Base-by-base conservation (phyloP, 148 eudicot genomes). In the Simmondsia chinensis region DNA sequence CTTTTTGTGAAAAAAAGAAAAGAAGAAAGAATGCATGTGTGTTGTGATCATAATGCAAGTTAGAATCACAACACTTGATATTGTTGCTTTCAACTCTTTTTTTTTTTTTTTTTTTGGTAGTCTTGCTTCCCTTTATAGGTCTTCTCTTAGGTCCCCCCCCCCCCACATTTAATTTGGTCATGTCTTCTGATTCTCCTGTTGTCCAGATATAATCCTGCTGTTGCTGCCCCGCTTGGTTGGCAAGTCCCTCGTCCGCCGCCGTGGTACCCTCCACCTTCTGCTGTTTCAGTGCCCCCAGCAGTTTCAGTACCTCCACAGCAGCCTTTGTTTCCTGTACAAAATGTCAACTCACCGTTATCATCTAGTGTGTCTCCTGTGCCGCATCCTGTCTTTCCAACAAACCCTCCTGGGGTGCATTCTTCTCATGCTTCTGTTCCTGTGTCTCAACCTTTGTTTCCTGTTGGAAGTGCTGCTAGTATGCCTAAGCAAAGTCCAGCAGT, bases 361-460 rank as follows among this genome's bases (percentile, higher is more conserved):
- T 38, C 85, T 10, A 20, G 64, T 40, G 59, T 39, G 27, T 54
- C 82, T 30, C 74, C 83, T 16, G 66, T 58, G 49, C 42, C 75
- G 23, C 96, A 71, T 57, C 65, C 87, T 13, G 48, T 89, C 19
- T 54, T 74, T 45, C 68, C 71, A 20, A 39, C 55, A 17, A 61
- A 70, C 22, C 85, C 83, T 45, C 88, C 94, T 27, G 93, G 93
- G 15, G 43, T 81, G 65, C 59, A 76, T 54, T 54, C 75, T 32
- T 51, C 79, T 31, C 39, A 83, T n/a, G 59, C 88, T 48, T 57
- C 82, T 54, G 63, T 54, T 46, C 66, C 88, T 50, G 86, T 79
- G 23, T 75, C 96, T 36, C 99, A 91, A 45, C 99, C 99, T n/a
- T 62, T 91, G 34, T 93, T 93, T 60, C 99, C 99, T n/a, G 89